Evolutionary conservation across 306 rosid genomes (phyloP), one percentile per base, ranked within the genome.

Genomic region (Mucuna pruriens): DNA sequence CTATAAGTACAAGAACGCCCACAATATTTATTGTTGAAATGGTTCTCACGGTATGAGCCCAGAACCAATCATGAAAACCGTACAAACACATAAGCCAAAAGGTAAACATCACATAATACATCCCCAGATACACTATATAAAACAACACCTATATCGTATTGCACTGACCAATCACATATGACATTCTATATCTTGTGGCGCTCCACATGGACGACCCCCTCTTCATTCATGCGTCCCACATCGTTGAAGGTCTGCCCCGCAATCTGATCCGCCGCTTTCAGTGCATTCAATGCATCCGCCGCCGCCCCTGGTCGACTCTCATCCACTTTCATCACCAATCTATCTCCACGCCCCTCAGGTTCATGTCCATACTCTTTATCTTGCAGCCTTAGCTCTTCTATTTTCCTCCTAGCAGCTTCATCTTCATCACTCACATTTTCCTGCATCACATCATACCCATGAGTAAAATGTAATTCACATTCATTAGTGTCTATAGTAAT

Each of bases 231-330:
- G 0, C 76, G 75, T 39, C 92, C 94, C n/a, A 85, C 95, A 22
- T 95, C 91, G 69, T 91, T 91, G 80, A 91, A 91, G 2, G 90
- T 58, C 71, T 94, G 95, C 7, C 91, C 91, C 0, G 82, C n/a
- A 87, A 86, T 51, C 83, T 91, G 92, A 68, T 94, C 97, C 0
- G 94, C 76, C 0, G 71, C 76, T 62, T 76, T 86, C 15, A 94
- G 54, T n/a, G n/a, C 6, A 79, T 80, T 0, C n/a, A n/a, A n/a
- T n/a, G n/a, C n/a, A n/a, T 86, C 82, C 0, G 92, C 90, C 46
- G 88, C 75, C 0, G 44, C 84, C 4, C 90, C 97, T 0, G 94
- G 84, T 19, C 84, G 84, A 0, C 81, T 73, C 65, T 89, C 93
- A 54, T 86, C 88, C 54, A 79, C 10, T 5, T 68, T 82, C 7